Conservation (phyloP, 371 early-diverging fungal species). For the Lichtheimia ramosa region DNA sequence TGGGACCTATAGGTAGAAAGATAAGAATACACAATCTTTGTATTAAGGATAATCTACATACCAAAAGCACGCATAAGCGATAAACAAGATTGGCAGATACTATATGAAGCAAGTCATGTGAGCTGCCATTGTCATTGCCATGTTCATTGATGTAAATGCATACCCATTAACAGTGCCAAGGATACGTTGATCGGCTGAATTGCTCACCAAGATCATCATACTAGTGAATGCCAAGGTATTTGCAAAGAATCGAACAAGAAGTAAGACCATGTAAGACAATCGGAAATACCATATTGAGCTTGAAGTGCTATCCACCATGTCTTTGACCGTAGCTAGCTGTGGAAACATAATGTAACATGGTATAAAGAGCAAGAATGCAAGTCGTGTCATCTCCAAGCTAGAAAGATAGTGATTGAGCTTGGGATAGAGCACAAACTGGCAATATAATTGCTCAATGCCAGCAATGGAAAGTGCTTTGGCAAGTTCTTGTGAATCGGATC, state of each 20-base stretch:
- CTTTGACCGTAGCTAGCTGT: slow-evolving; percentile 27
- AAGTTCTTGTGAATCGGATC: slow-evolving; percentile 40
- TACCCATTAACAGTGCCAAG: slow-evolving; percentile 73
- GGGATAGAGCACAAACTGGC: slow-evolving; percentile 60
- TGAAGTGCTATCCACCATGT: slow-evolving; percentile 15
- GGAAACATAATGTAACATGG: slow-evolving; percentile 50
- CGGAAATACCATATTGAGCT: slow-evolving; percentile 23
- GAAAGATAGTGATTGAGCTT: slow-evolving; percentile 37
- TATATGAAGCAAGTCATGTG: slow-evolving; percentile 7
- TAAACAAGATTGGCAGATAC: slow-evolving; percentile 59
- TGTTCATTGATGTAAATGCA: neutral
- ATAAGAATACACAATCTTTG: neutral
- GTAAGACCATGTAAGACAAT: slow-evolving; percentile 29
- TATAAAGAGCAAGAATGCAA: slow-evolving; percentile 37
- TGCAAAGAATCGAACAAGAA: slow-evolving; percentile 46
- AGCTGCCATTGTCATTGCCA: neutral
- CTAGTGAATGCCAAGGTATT: slow-evolving; percentile 63
- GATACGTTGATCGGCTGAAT: slow-evolving; percentile 53
- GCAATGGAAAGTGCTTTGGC: slow-evolving; percentile 45
- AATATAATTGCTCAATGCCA: slow-evolving; percentile 50
- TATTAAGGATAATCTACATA: neutral
- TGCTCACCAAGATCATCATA: slow-evolving; percentile 58
- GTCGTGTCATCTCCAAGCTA: slow-evolving; percentile 33
- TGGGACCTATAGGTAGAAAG: slow-evolving; percentile 40
- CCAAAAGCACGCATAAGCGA: slow-evolving; percentile 67